Base-by-base conservation (phyloP, 129 eudicot genomes). In the Saussurea involucrata region DNA sequence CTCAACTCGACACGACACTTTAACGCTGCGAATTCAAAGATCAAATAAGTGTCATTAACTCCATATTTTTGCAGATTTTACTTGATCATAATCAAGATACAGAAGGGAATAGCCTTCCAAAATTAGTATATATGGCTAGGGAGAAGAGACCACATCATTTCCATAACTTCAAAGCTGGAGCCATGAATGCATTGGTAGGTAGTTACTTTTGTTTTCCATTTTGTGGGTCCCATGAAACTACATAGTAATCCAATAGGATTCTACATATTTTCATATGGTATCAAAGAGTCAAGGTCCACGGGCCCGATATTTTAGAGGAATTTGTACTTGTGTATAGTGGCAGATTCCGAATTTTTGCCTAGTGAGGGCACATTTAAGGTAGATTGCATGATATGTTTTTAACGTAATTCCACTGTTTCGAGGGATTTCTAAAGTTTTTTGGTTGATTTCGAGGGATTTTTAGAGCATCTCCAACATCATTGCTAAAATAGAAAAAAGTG, bases 81-180 rank as follows among this genome's bases (percentile, higher is more conserved):
- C 86, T 87, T 29, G 89, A 84, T 72, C 67, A 85, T 31, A 76
- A 80, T 33, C 29, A 71, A 63, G 97, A 89, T 68, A 68, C 44
- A 69, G 95, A 84, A n/a, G 92, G 91, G 8, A 69, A 82, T 40
- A 72, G 69, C 57, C 85, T 92, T 64, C 97, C 97, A 33, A 89
- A 79, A 66, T 65, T 92, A 49, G 89, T 89, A 53, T 92, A 92
- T 85, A 71, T 92, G 87, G 97, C 97, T 70, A 83, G 97, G 37
- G 97, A 92, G 77, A 92, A 92, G 68, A 84, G 90, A 40, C 92
- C 97, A 24, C 65, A 78, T 18, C 92, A 85, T 76, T 85, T 77
- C 65, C 97, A 92, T 78, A 87, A 92, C 85, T 89, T 82, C 78
- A 92, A 92, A 89, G 97, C 97, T 71, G 98, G 98, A 73, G 97